Percentiles rank a stretch among this genome's conserved stretches.
phyloP scores from a whole-genome alignment of 2,329 filamentous ascomycete species.

The Aspergillus ustus region DNA sequence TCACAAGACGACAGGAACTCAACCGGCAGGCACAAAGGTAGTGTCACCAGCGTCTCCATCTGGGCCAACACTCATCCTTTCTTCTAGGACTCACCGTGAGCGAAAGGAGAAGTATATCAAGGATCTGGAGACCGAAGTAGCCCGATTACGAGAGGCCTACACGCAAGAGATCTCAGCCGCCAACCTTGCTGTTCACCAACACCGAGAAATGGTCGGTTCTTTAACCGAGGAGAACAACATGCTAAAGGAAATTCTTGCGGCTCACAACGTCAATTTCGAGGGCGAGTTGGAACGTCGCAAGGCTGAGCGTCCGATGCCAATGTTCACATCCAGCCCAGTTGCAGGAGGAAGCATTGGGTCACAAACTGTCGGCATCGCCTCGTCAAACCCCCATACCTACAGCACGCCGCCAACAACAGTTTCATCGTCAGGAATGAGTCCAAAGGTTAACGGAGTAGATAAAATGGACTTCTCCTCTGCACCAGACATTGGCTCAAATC shows the following conservation, averaged over 20 bases:
- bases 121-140: conserved; percentile 86
- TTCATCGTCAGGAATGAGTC: conserved; percentile 35
- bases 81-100: conserved; percentile 84
- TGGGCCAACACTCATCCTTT: conserved; percentile 15
- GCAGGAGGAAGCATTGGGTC: conserved; percentile 44
- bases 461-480: conserved; percentile 34
- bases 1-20: conserved; percentile 89
- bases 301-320: conserved; percentile 33
- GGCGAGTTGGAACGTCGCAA: conserved; percentile 48
- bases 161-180: conserved; percentile 70
- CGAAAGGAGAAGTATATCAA: conserved; percentile 97
- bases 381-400: conserved; percentile 31
- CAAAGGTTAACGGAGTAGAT: conserved; percentile 32
- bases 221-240: conserved; percentile 79
- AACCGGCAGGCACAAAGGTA: conserved; percentile 96
- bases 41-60: not conserved
- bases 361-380: conserved; percentile 31
- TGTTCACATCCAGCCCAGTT: conserved; percentile 47
- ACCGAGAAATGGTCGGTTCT: conserved; percentile 75
- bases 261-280: conserved; percentile 64
- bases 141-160: conserved; percentile 76
- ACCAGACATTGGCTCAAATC: conserved; percentile 30
- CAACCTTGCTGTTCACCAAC: conserved; percentile 55
- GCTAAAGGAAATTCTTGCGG: conserved; percentile 65
- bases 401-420: conserved; percentile 40